Percentiles rank a stretch among this genome's conserved stretches.
Evolutionary conservation across 1,284 basidiomycete species (phyloP).

Genomic region (Boletus calvinii): DNA sequence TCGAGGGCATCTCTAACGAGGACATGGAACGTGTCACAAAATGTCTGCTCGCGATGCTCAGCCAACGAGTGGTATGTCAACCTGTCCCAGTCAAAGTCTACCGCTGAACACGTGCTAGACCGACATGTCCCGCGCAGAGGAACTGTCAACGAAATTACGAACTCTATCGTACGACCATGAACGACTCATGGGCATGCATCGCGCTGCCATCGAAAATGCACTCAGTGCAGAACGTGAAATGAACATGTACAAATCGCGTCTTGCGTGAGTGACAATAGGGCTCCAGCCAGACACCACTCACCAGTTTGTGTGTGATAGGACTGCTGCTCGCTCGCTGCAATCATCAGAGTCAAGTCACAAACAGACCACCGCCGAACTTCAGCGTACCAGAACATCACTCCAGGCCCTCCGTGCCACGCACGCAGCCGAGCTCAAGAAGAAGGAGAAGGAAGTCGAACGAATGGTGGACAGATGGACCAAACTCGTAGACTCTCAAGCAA

Average conservation of each 20-base stretch:
- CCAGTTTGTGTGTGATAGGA: slow-evolving; percentile 38
- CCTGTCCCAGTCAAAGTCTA: not conserved
- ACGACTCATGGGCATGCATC: slow-evolving; percentile 65
- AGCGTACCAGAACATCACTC: slow-evolving; percentile 60
- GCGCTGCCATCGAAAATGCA: slow-evolving; percentile 52
- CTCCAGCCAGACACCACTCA: slow-evolving; percentile 13
- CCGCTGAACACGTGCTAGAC: slow-evolving; percentile 45
- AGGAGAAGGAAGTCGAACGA: slow-evolving; percentile 78
- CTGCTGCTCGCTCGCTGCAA: slow-evolving; percentile 53
- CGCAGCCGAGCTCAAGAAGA: slow-evolving; percentile 75
- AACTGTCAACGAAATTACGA: slow-evolving; percentile 70
- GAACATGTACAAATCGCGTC: slow-evolving; percentile 67
- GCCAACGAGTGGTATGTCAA: slow-evolving; percentile 71
- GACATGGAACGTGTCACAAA: slow-evolving; percentile 70
- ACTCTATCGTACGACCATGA: slow-evolving; percentile 85
- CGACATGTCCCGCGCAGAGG: slow-evolving; percentile 80
- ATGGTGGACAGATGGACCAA: slow-evolving; percentile 77
- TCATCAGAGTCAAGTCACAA: slow-evolving; percentile 64
- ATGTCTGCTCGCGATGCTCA: slow-evolving; percentile 76
- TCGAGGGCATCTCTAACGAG: slow-evolving; percentile 44
- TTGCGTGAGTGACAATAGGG: slow-evolving; percentile 50
- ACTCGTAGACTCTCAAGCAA: slow-evolving; percentile 64
- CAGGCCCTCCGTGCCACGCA: slow-evolving; percentile 67
- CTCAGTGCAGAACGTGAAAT: slow-evolving; percentile 73
- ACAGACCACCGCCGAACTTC: slow-evolving; percentile 63